phyloP scores from a whole-genome alignment of 768 basidiomycete species.

The Plicaturopsis crispa region DNA sequence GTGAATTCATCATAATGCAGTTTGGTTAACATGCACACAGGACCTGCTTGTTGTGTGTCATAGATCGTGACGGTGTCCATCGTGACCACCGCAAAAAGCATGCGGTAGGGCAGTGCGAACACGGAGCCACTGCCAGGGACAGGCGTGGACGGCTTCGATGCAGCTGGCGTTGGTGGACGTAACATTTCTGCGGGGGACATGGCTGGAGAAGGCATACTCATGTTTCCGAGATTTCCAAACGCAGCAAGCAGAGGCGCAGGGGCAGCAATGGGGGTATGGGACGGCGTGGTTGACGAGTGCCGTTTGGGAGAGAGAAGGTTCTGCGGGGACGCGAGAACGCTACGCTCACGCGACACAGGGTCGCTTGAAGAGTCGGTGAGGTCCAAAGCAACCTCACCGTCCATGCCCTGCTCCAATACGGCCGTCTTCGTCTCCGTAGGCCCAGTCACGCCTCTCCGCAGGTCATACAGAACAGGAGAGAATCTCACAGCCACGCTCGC shows the following conservation, averaged over 20 bases:
- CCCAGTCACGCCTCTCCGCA: constrained; percentile 53
- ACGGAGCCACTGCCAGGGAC: constrained; percentile 47
- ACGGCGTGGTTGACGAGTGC: constrained; percentile 7
- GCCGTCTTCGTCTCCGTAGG: constrained; percentile 44
- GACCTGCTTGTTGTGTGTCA: constrained; percentile 93
- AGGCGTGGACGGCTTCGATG: constrained; percentile 43
- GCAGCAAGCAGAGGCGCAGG: constrained; percentile 39
- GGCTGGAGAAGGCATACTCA: constrained; percentile 45
- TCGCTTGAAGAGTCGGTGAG: constrained; percentile 33
- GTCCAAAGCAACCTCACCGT: constrained; percentile 53
- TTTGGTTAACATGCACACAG: constrained; percentile 86
- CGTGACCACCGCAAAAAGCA: constrained; percentile 92
- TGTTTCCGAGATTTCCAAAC: constrained; percentile 13
- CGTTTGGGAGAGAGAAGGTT: constrained; percentile 8
- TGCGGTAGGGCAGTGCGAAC: constrained; percentile 87
- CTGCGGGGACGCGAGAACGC: constrained; percentile 25
- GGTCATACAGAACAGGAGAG: constrained; percentile 87
- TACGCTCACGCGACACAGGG: constrained; percentile 19
- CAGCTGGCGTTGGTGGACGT: constrained; percentile 55
- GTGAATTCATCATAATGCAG: constrained; percentile 98
- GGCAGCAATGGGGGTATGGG: constrained; percentile 27
- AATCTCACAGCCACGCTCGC: constrained; percentile 92
- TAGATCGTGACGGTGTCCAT: constrained; percentile 95
- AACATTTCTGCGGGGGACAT: constrained; percentile 39
- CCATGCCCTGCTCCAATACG: constrained; percentile 58